Evolutionary conservation across 2,329 filamentous ascomycete species (phyloP), one percentile per base, ranked within the genome.

Genomic region (Gremmenia infestans): DNA sequence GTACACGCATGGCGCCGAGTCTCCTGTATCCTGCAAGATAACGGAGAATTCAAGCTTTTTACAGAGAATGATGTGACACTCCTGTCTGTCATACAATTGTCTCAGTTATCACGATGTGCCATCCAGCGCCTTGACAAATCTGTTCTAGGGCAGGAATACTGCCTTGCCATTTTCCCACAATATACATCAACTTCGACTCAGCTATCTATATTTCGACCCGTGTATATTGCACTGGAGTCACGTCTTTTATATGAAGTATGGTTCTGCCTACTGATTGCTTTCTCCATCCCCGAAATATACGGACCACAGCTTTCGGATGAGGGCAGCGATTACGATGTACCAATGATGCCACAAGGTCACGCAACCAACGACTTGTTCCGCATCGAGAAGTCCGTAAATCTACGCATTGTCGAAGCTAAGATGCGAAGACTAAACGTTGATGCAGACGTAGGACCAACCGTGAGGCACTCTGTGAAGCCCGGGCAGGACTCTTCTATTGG

Each of bases 211-310:
- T 86, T 91, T 57, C 85, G 89, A n/a, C 93, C 94, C 0, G 86
- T 97, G 37, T 97, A 96, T 69, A 78, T 99, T 36, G 88, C 90
- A 3, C 74, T 97, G 46, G 93, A 97, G 64, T 92, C 84, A 25
- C 83, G 92, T 43, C 85, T 96, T 6, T 78, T 96, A n/a, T 96
- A 95, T 66, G 94, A 99, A 70, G 94, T 97, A 12, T 99, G 94
- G 94, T 93, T 96, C 66, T 92, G 96, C 6, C 76, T 99, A 9
- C 72, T 99, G 32, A 84, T 93, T 60, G 91, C 93, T 0, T 97
- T 97, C 71, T 91, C 93, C 0, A 86, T 96, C 47, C 93, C 94
- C 0, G 91, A 97, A 65, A 79, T 97, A 12, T 97, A 96, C 68
- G 89, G 68, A 1, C 65, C 66, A 14, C 59, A 61, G 43, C 49